Percentiles rank a stretch among this genome's conserved stretches.
phyloP scores from a whole-genome alignment of 208 protist genomes.

The Trichomonas tenax region DNA sequence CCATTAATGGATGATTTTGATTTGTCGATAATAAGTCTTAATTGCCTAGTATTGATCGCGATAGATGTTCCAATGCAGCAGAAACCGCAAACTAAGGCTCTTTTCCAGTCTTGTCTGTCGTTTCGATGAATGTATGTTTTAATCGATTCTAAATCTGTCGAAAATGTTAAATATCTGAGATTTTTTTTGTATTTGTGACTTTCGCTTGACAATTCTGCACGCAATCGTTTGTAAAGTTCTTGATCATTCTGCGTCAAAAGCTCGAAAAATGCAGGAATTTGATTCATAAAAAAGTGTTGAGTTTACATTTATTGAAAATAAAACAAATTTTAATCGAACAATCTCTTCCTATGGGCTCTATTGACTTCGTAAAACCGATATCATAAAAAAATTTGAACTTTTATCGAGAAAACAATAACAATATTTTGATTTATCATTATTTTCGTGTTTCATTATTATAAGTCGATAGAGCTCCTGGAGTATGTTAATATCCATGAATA shows the following conservation, averaged over 20 bases:
- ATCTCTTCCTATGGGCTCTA: no score
- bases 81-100: background rate
- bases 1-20: constrained; percentile 11
- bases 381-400: no score
- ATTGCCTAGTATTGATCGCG: background rate
- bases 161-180: background rate
- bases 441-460: no score
- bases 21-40: background rate
- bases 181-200: background rate
- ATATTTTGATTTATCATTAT: no score
- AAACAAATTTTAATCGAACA: no score
- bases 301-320: no score
- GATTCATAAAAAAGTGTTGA: no score
- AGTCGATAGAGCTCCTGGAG: no score
- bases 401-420: no score
- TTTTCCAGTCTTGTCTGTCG: background rate
- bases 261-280: background rate
- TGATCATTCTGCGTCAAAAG: background rate
- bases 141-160: background rate
- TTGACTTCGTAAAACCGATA: no score
- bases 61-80: background rate
- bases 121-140: background rate
- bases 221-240: background rate
- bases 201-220: background rate
- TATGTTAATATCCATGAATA: no score